Percentiles rank a stretch among this genome's conserved stretches.
Evolutionary conservation across 257 asterid species (phyloP).

Genomic region (Linaria vulgaris): DNA sequence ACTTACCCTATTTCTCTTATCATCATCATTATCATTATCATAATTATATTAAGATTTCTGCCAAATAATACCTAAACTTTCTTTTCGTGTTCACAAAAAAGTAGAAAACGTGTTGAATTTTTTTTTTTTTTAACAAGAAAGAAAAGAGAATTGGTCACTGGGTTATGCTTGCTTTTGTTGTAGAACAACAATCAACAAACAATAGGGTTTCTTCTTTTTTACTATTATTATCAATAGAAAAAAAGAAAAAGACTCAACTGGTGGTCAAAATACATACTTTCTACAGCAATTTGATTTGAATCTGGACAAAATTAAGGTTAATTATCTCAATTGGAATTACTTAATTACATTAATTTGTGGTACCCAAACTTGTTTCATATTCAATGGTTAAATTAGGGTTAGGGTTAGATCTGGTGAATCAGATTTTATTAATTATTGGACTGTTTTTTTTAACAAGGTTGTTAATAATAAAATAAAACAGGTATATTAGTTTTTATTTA

Average conservation of each 20-base stretch:
- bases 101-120: too few species aligned
- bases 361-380: slow-evolving; percentile 7
- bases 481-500: background rate
- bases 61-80: slow-evolving; percentile 21
- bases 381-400: slow-evolving; percentile 34
- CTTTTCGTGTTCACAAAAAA: too few species aligned
- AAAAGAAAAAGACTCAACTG: background rate
- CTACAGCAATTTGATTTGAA: slow-evolving; percentile 2
- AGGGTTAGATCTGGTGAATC: slow-evolving; percentile 47
- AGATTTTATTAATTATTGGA: slow-evolving; percentile 15
- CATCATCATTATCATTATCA: too few species aligned
- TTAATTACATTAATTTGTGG: background rate
- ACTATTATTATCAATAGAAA: background rate
- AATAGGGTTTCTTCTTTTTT: slow-evolving; percentile 16
- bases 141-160: too few species aligned
- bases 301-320: slow-evolving; percentile 11
- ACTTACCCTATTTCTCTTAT: background rate
- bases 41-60: background rate
- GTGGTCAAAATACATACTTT: slow-evolving; percentile 1
- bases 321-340: slow-evolving; percentile 14
- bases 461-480: slow-evolving; percentile 2
- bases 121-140: too few species aligned
- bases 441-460: slow-evolving; percentile 18
- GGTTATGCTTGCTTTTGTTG: slow-evolving; percentile 20
- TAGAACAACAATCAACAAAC: too few species aligned